Base-by-base conservation (phyloP, 345 rosid species). In the Aegle marmelos region DNA sequence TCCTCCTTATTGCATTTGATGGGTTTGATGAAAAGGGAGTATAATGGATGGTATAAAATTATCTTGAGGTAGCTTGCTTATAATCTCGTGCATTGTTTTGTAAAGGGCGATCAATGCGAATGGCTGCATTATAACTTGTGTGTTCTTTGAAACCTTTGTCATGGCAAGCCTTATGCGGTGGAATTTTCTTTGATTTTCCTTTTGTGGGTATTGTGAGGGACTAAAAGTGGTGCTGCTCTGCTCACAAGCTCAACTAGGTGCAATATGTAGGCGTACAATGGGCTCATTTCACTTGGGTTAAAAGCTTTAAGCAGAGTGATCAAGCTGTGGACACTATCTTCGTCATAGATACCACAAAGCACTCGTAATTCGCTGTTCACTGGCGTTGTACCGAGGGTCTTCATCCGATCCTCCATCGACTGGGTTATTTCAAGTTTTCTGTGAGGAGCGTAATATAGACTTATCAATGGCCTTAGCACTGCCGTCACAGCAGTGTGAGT, bases 301-400 rank as follows among this genome's bases (percentile, higher is more conserved):
- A 62, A 64, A 7, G 87, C 80, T 77, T 87, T 79, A 3, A 87
- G 79, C 25, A 87, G 73, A 28, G 81, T 19, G 4, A 85, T 80
- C 25, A 80, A 70, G 27, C 84, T 53, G 17, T 62, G 80, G 34
- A 83, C 83, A 59, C 79, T 71, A 3, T 83, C 79, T 58, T 87
- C 87, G 4, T 16, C 1, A 70, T 82, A 84, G 66, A 85, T 69
- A 30, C 90, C 80, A 17, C 76, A 56, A 28, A 87, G 66, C 16
- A 82, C 45, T 10, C 76, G 81, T 16, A 85, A 58, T 61, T 87
- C 86, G 0, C 7, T 53, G 2, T 9, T 24, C 1, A 10, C 27
- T 4, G 70, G 65, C 13, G 70, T 53, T 7, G 74, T 36, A 24
- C 59, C 76, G 19, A 83, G 62, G 7, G 75, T 69, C 56, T 75